Percentiles rank a stretch among this genome's conserved stretches.
phyloP scores from a whole-genome alignment of 2,329 filamentous ascomycete species.

The Dothideomycetes sp. region DNA sequence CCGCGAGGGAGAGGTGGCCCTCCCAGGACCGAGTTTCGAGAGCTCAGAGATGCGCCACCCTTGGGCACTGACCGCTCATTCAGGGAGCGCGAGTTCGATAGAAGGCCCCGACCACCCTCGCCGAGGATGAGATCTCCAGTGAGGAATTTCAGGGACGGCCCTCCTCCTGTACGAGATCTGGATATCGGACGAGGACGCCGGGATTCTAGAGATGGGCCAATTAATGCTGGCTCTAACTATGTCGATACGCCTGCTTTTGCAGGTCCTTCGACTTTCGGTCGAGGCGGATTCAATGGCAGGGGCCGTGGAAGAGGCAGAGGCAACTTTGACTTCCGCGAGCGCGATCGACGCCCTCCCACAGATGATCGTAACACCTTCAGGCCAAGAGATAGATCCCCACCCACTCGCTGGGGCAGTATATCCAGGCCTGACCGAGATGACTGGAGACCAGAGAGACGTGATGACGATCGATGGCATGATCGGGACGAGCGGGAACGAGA shows the following conservation, averaged over 20 bases:
- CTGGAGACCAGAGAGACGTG: constrained; percentile 36
- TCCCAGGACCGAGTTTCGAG: constrained; percentile 56
- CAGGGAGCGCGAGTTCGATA: constrained; percentile 45
- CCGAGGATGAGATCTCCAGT: constrained; percentile 56
- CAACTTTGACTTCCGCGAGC: constrained; percentile 44
- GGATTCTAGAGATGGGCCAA: constrained; percentile 63
- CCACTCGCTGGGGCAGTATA: constrained; percentile 44
- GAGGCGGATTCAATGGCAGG: constrained; percentile 44
- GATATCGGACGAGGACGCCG: constrained; percentile 60
- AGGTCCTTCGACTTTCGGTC: constrained; percentile 41
- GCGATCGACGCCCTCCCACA: constrained; percentile 36
- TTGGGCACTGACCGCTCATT: constrained; percentile 50
- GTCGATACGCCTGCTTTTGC: constrained; percentile 56
- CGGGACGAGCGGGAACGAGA: constrained; percentile 32
- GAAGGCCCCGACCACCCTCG: constrained; percentile 52
- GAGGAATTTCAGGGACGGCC: constrained; percentile 50
- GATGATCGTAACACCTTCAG: constrained; percentile 50
- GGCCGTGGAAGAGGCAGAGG: constrained; percentile 45
- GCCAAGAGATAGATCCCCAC: constrained; percentile 39
- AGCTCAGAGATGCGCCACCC: constrained; percentile 48
- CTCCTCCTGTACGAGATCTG: constrained; percentile 50
- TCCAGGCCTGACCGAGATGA: constrained; percentile 32
- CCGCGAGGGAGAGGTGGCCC: constrained; percentile 52
- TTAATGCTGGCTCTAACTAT: constrained; percentile 60
- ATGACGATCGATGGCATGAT: constrained; percentile 33